Evolutionary conservation across 2,329 filamentous ascomycete species (phyloP).

Genomic region (Pseudopyrenochaeta lycopersici): DNA sequence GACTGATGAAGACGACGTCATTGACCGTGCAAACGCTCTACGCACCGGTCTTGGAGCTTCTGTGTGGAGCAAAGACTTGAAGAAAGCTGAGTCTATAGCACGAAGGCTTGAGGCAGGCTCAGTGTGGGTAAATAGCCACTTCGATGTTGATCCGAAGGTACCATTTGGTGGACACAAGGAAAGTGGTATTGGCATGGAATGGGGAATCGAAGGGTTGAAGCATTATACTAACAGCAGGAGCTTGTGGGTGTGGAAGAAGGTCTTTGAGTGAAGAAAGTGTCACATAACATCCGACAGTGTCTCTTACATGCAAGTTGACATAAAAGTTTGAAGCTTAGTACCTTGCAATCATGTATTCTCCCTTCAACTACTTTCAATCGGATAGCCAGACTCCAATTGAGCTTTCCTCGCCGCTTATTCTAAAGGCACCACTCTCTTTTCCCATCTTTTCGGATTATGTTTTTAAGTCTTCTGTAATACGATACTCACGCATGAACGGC

Average conservation of each 20-base stretch:
- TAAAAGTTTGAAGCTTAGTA: not conserved
- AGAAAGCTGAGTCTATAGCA: conserved; percentile 56
- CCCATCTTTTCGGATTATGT: conserved; percentile 54
- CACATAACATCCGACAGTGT: no score
- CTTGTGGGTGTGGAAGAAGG: conserved; percentile 30
- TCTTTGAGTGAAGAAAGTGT: conserved; percentile 12
- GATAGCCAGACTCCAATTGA: conserved; percentile 48
- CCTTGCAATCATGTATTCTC: not conserved
- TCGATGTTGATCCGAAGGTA: conserved; percentile 44
- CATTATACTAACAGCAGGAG: conserved; percentile 27
- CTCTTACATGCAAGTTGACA: not conserved
- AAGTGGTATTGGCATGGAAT: conserved; percentile 78
- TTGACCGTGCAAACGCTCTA: conserved; percentile 56
- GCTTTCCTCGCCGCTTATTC: conserved; percentile 37
- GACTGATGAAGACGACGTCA: conserved; percentile 62
- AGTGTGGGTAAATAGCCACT: conserved; percentile 59
- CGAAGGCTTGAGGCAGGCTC: conserved; percentile 58
- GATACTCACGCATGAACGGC: conserved; percentile 45
- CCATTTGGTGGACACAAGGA: conserved; percentile 79
- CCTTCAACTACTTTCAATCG: conserved; percentile 30
- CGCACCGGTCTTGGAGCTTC: conserved; percentile 62
- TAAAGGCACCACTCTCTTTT: conserved; percentile 50
- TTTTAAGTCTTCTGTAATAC: conserved; percentile 45
- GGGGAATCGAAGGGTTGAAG: conserved; percentile 48
- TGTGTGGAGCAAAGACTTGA: conserved; percentile 52